Conservation (phyloP, 2,329 filamentous ascomycete genomes). For the Pseudopithomyces chartarum region DNA sequence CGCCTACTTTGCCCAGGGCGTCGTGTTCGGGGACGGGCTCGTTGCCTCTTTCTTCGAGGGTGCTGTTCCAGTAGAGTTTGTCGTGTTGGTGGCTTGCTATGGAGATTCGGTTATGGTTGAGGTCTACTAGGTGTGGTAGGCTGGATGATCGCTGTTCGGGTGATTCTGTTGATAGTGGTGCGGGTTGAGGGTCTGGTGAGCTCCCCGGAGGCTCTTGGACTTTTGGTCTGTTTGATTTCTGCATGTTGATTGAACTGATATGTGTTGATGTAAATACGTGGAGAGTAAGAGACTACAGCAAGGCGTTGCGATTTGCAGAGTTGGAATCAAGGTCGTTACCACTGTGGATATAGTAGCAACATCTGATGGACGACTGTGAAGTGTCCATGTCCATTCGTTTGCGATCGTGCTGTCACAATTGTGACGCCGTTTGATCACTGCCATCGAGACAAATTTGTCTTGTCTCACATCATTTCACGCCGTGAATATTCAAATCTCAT, state of each 20-base stretch:
- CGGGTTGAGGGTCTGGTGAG: background rate
- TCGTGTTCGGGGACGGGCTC: background rate
- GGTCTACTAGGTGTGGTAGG: slow-evolving; percentile 1
- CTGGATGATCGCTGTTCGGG: background rate
- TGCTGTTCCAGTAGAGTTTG: slow-evolving; percentile 7
- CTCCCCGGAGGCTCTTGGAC: background rate
- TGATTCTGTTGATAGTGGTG: background rate
- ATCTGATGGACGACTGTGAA: background rate
- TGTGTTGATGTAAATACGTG: background rate
- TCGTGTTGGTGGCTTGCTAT: background rate
- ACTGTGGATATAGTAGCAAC: background rate
- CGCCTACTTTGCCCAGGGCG: background rate
- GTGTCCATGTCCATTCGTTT: background rate
- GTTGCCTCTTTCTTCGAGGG: background rate
- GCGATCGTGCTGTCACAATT: background rate
- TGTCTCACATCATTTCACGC: background rate
- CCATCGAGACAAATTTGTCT: background rate
- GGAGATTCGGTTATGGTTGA: background rate
- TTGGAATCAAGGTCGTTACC: background rate
- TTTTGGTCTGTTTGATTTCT: background rate
- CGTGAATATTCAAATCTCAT: background rate
- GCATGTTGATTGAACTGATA: background rate
- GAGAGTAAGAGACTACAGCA: background rate
- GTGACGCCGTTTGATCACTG: background rate
- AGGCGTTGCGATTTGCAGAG: background rate